A percentile compares a stretch with the other conserved stretches of the same genome.
Conservation (phyloP, 192 early-diverging fungal genomes). For the Coemansia reversa region DNA sequence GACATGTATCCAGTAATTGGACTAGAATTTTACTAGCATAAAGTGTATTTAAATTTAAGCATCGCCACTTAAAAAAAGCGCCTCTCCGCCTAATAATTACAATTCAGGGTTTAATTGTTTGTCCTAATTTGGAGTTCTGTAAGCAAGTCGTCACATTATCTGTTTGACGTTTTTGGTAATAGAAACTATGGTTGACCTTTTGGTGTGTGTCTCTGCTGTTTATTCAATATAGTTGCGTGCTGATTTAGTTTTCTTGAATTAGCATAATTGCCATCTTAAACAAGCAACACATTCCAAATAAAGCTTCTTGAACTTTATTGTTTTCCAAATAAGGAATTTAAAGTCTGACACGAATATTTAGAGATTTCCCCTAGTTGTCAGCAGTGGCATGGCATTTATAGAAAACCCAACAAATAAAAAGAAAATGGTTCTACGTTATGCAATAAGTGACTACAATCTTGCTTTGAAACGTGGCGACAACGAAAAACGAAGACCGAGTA, state of each 20-base stretch:
- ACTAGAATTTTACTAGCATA: too few species aligned
- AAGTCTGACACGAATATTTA: too few species aligned
- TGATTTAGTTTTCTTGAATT: too few species aligned
- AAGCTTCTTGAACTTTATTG: too few species aligned
- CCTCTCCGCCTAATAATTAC: neutral
- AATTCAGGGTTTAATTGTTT: constrained; percentile 12
- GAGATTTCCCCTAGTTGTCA: too few species aligned
- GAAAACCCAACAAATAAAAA: neutral
- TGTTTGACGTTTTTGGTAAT: too few species aligned
- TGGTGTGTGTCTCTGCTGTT: too few species aligned
- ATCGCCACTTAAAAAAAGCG: constrained; percentile 11
- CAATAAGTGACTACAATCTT: constrained; percentile 1
- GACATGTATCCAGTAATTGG: too few species aligned
- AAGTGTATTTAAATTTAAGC: constrained; percentile 7
- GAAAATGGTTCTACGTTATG: neutral
- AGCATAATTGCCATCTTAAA: too few species aligned
- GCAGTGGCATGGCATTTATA: neutral
- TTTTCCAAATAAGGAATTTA: too few species aligned
- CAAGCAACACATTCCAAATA: constrained; percentile 3
- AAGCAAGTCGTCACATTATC: neutral
- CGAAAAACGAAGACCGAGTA: constrained; percentile 41
- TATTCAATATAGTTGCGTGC: too few species aligned
- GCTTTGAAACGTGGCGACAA: constrained; percentile 48
- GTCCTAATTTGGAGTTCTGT: neutral
- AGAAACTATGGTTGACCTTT: too few species aligned